phyloP scores from a whole-genome alignment of 805 yeast genomes.

The Spathaspora passalidarum region DNA sequence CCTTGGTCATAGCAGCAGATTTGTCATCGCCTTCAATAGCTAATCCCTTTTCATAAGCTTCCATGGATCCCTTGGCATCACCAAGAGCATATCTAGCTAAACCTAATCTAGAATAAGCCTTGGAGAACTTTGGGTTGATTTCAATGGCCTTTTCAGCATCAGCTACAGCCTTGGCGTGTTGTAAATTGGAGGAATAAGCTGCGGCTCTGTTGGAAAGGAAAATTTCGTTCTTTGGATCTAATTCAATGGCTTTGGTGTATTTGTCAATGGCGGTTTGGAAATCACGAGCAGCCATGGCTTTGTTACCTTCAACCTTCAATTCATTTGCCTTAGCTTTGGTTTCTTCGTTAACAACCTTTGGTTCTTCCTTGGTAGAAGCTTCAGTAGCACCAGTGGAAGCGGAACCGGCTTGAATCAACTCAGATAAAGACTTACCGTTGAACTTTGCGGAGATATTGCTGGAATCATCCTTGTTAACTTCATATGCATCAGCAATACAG shows the following conservation, averaged over 20 bases:
- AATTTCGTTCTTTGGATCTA: conserved; percentile 72
- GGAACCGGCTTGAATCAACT: conserved; percentile 33
- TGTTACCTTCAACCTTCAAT: conserved; percentile 84
- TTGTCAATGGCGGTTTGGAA: conserved; percentile 68
- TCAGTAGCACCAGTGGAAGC: conserved; percentile 29
- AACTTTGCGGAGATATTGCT: conserved; percentile 35
- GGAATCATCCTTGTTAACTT: conserved; percentile 53
- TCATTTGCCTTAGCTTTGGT: conserved; percentile 73
- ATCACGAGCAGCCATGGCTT: conserved; percentile 76
- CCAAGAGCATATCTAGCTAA: conserved; percentile 92
- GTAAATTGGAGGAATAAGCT: conserved; percentile 76
- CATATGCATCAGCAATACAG: conserved; percentile 85
- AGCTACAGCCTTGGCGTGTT: conserved; percentile 72
- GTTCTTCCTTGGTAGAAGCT: conserved; percentile 17
- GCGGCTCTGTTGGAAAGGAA: conserved; percentile 95
- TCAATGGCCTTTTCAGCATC: conserved; percentile 84
- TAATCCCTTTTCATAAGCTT: conserved; percentile 86
- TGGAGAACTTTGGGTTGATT: conserved; percentile 76
- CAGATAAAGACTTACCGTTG: conserved; percentile 46
- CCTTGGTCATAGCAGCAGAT: conserved; percentile 87
- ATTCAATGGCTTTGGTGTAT: conserved; percentile 76
- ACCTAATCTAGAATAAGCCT: conserved; percentile 94
- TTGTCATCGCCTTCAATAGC: conserved; percentile 83
- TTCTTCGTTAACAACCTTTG: conserved; percentile 55
- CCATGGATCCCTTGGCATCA: conserved; percentile 84